Percentiles rank a stretch among this genome's conserved stretches.
Evolutionary conservation across 352 stramenopile genomes (phyloP).

Genomic region (Phytophthora sansomeana): DNA sequence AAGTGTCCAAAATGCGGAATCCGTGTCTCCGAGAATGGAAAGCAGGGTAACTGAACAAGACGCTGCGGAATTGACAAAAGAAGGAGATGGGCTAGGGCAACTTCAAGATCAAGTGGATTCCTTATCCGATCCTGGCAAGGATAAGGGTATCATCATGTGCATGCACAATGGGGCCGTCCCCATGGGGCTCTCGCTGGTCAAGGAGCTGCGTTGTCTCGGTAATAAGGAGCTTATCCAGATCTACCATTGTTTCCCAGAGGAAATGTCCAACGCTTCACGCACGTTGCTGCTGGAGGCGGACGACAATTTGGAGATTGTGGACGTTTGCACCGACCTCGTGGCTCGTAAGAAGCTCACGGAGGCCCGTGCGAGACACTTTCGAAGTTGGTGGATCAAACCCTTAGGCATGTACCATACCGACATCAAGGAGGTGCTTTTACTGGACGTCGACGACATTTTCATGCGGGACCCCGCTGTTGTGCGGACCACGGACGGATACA

Average conservation of each 20-base stretch:
- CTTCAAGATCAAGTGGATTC: not conserved
- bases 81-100: slow-evolving; percentile 9
- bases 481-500: slow-evolving; percentile 49
- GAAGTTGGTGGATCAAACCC: slow-evolving; percentile 76
- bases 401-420: slow-evolving; percentile 62
- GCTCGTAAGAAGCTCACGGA: slow-evolving; percentile 32
- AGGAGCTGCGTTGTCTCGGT: slow-evolving; percentile 44
- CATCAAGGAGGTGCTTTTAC: slow-evolving; percentile 51
- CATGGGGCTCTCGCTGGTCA: slow-evolving; percentile 48
- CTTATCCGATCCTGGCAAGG: not conserved
- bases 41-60: too few relatives aligned
- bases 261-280: slow-evolving; percentile 37
- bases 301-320: slow-evolving; percentile 51
- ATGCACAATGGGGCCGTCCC: slow-evolving; percentile 47
- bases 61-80: not conserved
- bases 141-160: slow-evolving; percentile 51
- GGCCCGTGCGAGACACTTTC: slow-evolving; percentile 46
- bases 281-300: slow-evolving; percentile 34
- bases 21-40: too few relatives aligned
- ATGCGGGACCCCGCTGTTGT: slow-evolving; percentile 53
- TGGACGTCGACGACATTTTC: slow-evolving; percentile 66
- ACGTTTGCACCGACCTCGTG: slow-evolving; percentile 54
- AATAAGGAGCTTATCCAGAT: slow-evolving; percentile 52
- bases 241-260: slow-evolving; percentile 46
- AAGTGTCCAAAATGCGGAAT: not conserved